Conservation (phyloP, 1,284 basidiomycete genomes). For the Melampsora larici-populina region DNA sequence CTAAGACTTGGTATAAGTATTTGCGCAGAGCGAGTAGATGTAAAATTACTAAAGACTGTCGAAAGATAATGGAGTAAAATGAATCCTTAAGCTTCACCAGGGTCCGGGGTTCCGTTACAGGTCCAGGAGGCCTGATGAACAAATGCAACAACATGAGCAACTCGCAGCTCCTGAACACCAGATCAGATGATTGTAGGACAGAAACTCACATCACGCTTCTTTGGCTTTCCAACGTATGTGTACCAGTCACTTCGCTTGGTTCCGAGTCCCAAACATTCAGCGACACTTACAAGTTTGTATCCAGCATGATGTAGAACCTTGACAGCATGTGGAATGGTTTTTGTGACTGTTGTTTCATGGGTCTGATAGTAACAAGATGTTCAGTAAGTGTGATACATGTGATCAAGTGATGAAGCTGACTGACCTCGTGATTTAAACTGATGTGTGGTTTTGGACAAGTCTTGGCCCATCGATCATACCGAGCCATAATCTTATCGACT, state of each 20-base stretch:
- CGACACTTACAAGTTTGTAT: slow-evolving; percentile 21
- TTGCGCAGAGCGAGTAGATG: too few species aligned
- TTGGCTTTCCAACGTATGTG: slow-evolving; percentile 27
- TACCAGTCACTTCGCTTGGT: slow-evolving; percentile 18
- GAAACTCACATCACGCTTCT: slow-evolving; percentile 32
- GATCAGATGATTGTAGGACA: neutral
- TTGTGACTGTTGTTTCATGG: slow-evolving; percentile 2
- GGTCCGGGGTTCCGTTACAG: slow-evolving; percentile 19
- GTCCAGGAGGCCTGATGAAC: slow-evolving; percentile 23
- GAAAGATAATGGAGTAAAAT: too few species aligned
- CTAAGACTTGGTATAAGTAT: too few species aligned
- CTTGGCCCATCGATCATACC: slow-evolving; percentile 12
- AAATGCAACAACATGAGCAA: neutral
- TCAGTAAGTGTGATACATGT: neutral
- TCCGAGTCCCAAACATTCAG: slow-evolving; percentile 34
- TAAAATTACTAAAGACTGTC: too few species aligned
- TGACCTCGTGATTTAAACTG: slow-evolving; percentile 29
- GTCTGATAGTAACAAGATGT: neutral
- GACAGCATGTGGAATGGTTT: slow-evolving; percentile 26
- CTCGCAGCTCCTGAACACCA: neutral
- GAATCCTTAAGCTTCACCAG: neutral
- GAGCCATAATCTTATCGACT: neutral
- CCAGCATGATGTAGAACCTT: slow-evolving; percentile 8
- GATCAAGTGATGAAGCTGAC: too few species aligned
- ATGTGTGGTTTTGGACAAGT: slow-evolving; percentile 24